These are phyloP conservation scores for Xylariales sp. DNA, from an alignment of 2,329 filamentous ascomycete species.

Conservation along the genomic window DNA sequence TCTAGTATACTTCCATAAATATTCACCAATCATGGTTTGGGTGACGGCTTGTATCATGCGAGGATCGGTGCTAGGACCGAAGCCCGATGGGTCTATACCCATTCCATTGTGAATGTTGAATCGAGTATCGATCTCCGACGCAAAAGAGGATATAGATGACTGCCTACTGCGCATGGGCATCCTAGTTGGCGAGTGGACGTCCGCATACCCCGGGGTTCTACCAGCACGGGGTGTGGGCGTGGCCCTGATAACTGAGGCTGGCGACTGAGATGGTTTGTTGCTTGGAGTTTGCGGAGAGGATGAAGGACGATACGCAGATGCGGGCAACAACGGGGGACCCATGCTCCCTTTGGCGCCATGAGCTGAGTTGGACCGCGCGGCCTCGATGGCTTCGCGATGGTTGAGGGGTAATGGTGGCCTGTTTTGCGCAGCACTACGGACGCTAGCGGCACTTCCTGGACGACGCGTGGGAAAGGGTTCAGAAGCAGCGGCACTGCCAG, in stretches of 20 bases:
- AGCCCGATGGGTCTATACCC: conserved; percentile 65
- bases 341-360: conserved; percentile 66
- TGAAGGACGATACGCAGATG: conserved; percentile 71
- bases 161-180: conserved; percentile 64
- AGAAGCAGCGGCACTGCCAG: conserved; percentile 51
- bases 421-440: conserved; percentile 56
- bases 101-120: conserved; percentile 80
- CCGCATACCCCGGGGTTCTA: conserved; percentile 60
- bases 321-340: conserved; percentile 86
- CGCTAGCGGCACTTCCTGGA: conserved; percentile 80
- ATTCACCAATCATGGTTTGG: conserved; percentile 99
- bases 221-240: conserved; percentile 68
- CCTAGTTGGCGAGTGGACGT: conserved; percentile 62
- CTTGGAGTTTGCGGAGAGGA: conserved; percentile 70
- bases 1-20: conserved; percentile 98
- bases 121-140: conserved; percentile 89
- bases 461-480: conserved; percentile 59
- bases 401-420: conserved; percentile 82
- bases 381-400: conserved; percentile 86
- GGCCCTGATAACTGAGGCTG: conserved; percentile 61
- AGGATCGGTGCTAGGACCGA: conserved; percentile 83
- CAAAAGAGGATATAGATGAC: conserved; percentile 94
- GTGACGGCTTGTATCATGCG: conserved; percentile 99
- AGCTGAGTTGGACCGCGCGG: conserved; percentile 72
- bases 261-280: conserved; percentile 57